These are phyloP conservation scores for Verbena officinalis DNA, from an alignment of 257 asterid genomes.

Conservation along the genomic window DNA sequence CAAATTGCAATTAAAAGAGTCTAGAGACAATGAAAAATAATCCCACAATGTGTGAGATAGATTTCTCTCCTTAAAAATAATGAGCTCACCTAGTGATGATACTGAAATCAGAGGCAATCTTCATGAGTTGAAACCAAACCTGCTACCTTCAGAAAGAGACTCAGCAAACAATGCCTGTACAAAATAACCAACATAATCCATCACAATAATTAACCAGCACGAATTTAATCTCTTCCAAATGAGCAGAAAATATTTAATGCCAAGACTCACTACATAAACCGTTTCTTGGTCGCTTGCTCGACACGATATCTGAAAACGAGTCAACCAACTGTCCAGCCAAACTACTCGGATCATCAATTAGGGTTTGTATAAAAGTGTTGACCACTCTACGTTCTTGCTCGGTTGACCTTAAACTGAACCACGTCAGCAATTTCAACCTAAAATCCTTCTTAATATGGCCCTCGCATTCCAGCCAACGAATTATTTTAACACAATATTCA, in stretches of 20 bases:
- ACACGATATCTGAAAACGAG: conserved; percentile 42
- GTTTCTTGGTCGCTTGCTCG: conserved; percentile 34
- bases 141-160: conserved; percentile 27
- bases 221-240: neutral
- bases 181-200: conserved; percentile 18
- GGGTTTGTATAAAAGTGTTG: conserved; percentile 67
- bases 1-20: conserved; percentile 28
- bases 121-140: conserved; percentile 19
- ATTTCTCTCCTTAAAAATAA: conserved; percentile 26
- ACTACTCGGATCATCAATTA: conserved; percentile 59
- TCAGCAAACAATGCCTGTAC: conserved; percentile 35
- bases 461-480: conserved; percentile 72
- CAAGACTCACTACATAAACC: conserved; percentile 42
- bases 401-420: conserved; percentile 73
- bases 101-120: conserved; percentile 26
- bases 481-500: conserved; percentile 71
- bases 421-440: conserved; percentile 66
- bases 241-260: conserved; percentile 18
- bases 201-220: conserved; percentile 15
- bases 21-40: conserved; percentile 30
- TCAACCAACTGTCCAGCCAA: conserved; percentile 60
- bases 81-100: conserved; percentile 27
- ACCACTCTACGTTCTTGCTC: conserved; percentile 78
- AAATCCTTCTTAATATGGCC: conserved; percentile 63
- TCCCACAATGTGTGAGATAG: conserved; percentile 45